Conservation (phyloP, 768 basidiomycete genomes). For the Mycena floridula region DNA sequence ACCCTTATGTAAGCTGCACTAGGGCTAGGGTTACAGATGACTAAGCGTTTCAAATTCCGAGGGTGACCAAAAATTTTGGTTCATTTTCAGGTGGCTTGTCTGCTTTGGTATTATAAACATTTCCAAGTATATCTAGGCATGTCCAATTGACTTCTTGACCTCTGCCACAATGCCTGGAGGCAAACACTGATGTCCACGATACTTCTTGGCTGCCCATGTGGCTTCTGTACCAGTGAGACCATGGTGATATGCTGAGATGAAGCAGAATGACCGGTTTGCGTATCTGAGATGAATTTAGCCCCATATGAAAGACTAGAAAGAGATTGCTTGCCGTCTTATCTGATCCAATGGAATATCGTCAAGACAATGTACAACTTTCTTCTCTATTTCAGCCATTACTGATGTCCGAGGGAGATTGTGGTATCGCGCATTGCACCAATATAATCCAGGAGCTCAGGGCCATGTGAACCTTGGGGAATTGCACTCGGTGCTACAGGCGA, state of each 20-base stretch:
- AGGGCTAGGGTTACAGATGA: too few species aligned
- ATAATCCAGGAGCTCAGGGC: too few species aligned
- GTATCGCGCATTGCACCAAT: too few species aligned
- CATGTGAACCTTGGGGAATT: too few species aligned
- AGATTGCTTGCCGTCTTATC: not conserved
- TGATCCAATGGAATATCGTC: not conserved
- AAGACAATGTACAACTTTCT: not conserved
- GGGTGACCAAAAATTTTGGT: too few species aligned
- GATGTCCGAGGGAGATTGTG: not conserved
- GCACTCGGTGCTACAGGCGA: too few species aligned
- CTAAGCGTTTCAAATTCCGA: too few species aligned
- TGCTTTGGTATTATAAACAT: too few species aligned
- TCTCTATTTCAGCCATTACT: not conserved
- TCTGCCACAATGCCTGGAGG: conserved; percentile 5
- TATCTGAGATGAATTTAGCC: not conserved
- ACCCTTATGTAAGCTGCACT: too few species aligned
- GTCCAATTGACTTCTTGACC: too few species aligned
- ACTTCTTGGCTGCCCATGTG: conserved; percentile 10
- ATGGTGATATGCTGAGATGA: not conserved
- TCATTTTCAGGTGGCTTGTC: too few species aligned
- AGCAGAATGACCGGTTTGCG: not conserved
- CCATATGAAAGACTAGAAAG: not conserved
- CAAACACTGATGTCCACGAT: conserved; percentile 10
- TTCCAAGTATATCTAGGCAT: too few species aligned
- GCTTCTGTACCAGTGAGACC: conserved; percentile 2